Evolutionary conservation across 108 stramenopile genomes (phyloP).

Genomic region (Aurantiochytrium sp.): DNA sequence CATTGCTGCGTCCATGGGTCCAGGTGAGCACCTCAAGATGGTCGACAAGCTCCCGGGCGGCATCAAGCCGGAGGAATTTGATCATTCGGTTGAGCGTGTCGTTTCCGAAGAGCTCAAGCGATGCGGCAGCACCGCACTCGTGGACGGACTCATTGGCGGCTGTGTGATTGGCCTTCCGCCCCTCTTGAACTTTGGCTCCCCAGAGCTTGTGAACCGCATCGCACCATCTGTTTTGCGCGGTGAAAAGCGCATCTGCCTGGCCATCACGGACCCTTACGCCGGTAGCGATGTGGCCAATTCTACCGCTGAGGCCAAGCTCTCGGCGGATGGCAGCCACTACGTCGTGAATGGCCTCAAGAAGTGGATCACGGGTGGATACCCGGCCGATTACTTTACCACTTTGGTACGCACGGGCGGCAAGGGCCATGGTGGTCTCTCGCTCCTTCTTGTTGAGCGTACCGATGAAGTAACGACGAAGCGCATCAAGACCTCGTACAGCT

Average conservation of each 20-base stretch:
- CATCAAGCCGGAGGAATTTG: constrained; percentile 16
- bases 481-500: constrained; percentile 19
- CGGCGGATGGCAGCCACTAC: neutral
- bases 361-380: constrained; percentile 9
- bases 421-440: neutral
- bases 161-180: neutral
- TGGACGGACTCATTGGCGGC: neutral
- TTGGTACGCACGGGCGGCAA: neutral
- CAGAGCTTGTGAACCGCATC: neutral
- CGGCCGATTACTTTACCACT: constrained; percentile 4
- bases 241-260: neutral
- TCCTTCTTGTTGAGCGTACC: neutral
- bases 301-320: neutral
- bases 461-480: neutral
- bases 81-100: neutral
- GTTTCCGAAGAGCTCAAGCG: neutral
- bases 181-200: neutral
- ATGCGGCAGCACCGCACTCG: neutral
- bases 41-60: neutral
- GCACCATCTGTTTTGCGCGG: neutral
- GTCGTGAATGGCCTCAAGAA: constrained; percentile 1
- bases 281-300: neutral
- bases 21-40: constrained; percentile 14
- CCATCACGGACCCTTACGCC: constrained; percentile 14
- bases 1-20: neutral